Evolutionary conservation across 73 alveolate species (phyloP), one percentile per base, ranked within the genome.

Genomic region (Durusdinium trenchii): DNA sequence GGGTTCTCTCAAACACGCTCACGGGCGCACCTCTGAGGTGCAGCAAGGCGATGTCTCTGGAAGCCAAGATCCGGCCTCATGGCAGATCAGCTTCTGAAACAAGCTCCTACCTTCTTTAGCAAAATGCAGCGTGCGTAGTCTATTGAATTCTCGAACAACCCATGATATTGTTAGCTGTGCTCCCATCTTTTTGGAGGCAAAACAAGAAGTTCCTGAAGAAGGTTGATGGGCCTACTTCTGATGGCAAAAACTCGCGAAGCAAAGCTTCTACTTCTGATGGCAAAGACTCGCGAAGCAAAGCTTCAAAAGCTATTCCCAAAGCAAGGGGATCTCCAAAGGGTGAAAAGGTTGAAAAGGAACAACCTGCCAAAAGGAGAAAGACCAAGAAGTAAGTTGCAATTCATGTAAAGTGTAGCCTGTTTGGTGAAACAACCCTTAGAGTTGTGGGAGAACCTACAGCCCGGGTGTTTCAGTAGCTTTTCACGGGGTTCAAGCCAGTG

Each of bases 131-230:
- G 18, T 75, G 51, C 5, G 52, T 7, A 10, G 3, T 7, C 26
- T 51, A 73, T 40, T 10, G 35, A 38, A 36, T n/a, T 36, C 20
- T 6, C 86, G 3, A 38, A 61, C 1, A 4, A 61, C 20, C 20
- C 75, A 61, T 5, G 32, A 61, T 1, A 26, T 5, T 61, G 20
- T 26, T 1, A 61, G 32, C 7, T 61, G 32, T 5, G 32, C 1
- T 35, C 48, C 51, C 38, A 35, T 73, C 85, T 45, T 79, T 6
- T 6, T 43, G 89, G 64, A 79, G 89, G 89, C 23, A 36, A 32
- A 42, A 40, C 45, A 79, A 79, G 89, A 79, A 79, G 89, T 79
- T 18, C 50, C 54, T 79, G 42, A 48, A 79, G 46, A 79, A 79
- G 50, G 16, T 2, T n/a, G 35, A 75, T 50, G 52, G 52, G 86